A percentile compares a stretch with the other conserved stretches of the same genome.
Conservation (phyloP, 306 rosid genomes). For the Pyrus pyrifolia region DNA sequence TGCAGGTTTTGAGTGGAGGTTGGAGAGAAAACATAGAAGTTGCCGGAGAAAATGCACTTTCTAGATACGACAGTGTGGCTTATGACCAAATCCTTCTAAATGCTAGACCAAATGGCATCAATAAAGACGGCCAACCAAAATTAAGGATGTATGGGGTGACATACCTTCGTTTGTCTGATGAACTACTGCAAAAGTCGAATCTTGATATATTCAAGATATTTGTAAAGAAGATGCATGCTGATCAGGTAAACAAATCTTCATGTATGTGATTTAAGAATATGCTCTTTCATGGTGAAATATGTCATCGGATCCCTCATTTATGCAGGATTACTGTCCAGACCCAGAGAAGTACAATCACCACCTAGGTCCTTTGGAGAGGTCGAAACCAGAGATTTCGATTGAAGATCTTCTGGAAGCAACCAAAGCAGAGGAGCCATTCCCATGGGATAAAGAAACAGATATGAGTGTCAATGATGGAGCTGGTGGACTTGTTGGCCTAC, state of each 20-base stretch:
- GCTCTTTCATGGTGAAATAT: neutral
- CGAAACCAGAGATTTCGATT: slow-evolving; percentile 45
- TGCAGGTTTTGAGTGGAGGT: slow-evolving; percentile 58
- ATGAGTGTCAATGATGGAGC: slow-evolving; percentile 39
- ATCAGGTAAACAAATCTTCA: slow-evolving; percentile 54
- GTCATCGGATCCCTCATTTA: neutral
- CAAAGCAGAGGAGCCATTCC: slow-evolving; percentile 49
- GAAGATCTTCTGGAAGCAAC: slow-evolving; percentile 60
- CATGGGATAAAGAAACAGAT: slow-evolving; percentile 65
- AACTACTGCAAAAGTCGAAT: slow-evolving; percentile 44
- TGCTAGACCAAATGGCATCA: slow-evolving; percentile 76
- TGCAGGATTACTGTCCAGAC: slow-evolving; percentile 55
- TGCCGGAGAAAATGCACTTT: slow-evolving; percentile 93
- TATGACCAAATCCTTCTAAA: slow-evolving; percentile 79
- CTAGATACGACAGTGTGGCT: slow-evolving; percentile 50
- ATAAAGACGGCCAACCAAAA: slow-evolving; percentile 43
- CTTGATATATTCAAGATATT: slow-evolving; percentile 56
- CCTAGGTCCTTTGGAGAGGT: slow-evolving; percentile 43
- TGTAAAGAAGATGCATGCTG: slow-evolving; percentile 80
- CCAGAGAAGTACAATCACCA: slow-evolving; percentile 44
- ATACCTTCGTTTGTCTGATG: slow-evolving; percentile 61
- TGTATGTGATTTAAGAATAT: slow-evolving; percentile 4
- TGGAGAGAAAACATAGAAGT: slow-evolving; percentile 73
- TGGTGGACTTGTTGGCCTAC: slow-evolving; percentile 29
- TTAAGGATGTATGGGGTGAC: slow-evolving; percentile 67